Evolutionary conservation across 2,329 filamentous ascomycete genomes (phyloP), one percentile per base, ranked within the genome.

Genomic region (Fusarium mangiferae): DNA sequence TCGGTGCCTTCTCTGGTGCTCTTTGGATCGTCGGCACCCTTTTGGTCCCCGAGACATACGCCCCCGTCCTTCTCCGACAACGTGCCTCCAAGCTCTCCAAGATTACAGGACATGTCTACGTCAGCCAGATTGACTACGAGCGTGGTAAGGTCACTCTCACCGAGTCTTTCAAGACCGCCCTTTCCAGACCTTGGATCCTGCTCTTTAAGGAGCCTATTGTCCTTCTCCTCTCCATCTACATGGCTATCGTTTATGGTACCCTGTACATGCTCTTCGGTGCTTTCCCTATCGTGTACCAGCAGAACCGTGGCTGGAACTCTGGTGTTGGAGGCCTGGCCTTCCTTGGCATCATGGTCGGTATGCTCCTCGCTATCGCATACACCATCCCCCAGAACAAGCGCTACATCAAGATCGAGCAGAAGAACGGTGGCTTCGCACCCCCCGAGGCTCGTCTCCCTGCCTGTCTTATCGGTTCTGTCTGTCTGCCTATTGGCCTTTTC

Each of bases 41-140:
- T 81, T 94, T 93, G 14, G 91, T 96, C 0, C 93, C 93, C 0
- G 94, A 97, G 81, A 97, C 94, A 0, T 96, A 96, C 79, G 91
- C 94, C 0, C 93, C 94, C 0, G 91, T 90, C 1, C 90, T 97
- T 57, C 88, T 97, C 42, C 36, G 72, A 33, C 57, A n/a, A 39
- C 72, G 72, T 24, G 72, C 72, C 10, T 49, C 68, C 18, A 69
- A 74, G 55, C 72, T 74, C 14, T 75, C 72, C 48, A 54, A 74
- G 68, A 74, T 74, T 28, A 74, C 72, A 9, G 72, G 72, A 3
- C 56, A 75, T 22, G 68, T 72, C 48, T 75, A 74, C 7, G 68
- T 74, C 15, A 74, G 72, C 39, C 69, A 74, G 55, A 12, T 75
- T 18, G 72, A 74, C 44, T 14, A 57, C 22, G 72, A 74, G 87